Percentiles rank a stretch among this genome's conserved stretches.
Conservation (phyloP, 768 basidiomycete genomes). For the Tremella fuciformis region DNA sequence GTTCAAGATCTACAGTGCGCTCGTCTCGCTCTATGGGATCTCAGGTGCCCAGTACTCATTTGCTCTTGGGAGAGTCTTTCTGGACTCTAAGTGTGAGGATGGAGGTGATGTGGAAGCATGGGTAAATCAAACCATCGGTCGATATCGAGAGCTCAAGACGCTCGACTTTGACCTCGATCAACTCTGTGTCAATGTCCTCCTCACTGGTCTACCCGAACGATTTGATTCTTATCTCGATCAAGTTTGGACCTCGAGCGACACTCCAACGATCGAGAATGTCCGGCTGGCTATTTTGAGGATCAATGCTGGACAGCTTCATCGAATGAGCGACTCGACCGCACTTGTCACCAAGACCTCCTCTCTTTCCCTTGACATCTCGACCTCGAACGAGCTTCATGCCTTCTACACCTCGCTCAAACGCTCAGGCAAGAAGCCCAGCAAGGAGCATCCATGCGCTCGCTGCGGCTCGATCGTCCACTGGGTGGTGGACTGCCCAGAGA, state of each 20-base stretch:
- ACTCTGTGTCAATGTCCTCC: conserved; percentile 11
- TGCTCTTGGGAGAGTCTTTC: conserved; percentile 2
- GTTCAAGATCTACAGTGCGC: not conserved
- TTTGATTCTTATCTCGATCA: conserved; percentile 2
- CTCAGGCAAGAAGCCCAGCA: conserved; percentile 13
- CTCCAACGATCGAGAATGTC: conserved; percentile 2
- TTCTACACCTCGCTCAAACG: conserved; percentile 10
- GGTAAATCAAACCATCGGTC: conserved; percentile 6
- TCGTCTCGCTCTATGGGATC: conserved; percentile 6
- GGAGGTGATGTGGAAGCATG: conserved; percentile 10
- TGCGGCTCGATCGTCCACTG: conserved; percentile 8
- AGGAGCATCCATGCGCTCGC: conserved; percentile 14
- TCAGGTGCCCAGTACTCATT: conserved; percentile 10
- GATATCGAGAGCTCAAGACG: conserved; percentile 11
- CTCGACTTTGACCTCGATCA: conserved; percentile 8
- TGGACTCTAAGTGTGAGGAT: conserved; percentile 5
- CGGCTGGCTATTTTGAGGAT: conserved; percentile 3
- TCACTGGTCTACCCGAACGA: conserved; percentile 11
- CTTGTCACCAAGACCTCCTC: conserved; percentile 5
- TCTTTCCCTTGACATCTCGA: conserved; percentile 2
- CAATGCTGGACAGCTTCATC: conserved; percentile 11
- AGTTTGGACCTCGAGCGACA: conserved; percentile 1
- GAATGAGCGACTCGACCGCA: conserved; percentile 3
- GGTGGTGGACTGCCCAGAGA: conserved; percentile 11
- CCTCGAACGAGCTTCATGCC: not conserved